Evolutionary conservation across 371 early-diverging fungal species (phyloP).

Genomic region (Capillidium heterosporum): DNA sequence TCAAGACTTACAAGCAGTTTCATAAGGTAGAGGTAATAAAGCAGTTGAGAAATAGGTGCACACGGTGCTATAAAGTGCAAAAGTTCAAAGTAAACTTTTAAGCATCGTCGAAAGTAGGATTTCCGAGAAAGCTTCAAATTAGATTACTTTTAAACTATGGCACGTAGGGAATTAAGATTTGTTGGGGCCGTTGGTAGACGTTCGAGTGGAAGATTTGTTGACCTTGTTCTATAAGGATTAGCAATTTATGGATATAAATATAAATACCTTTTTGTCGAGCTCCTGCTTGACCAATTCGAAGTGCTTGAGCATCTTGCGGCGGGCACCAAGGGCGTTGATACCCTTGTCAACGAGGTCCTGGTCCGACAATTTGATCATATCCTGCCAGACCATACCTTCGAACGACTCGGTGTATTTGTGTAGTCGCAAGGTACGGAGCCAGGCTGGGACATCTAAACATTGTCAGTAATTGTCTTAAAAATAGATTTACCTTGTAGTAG

Average conservation of each 20-base stretch:
- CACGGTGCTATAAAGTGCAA: too few species aligned
- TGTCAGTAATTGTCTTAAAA: neutral
- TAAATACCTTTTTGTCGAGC: conserved; percentile 1
- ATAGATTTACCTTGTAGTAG: conserved; percentile 1
- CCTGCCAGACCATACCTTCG: conserved; percentile 69
- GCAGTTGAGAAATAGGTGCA: too few species aligned
- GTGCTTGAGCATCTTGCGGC: conserved; percentile 86
- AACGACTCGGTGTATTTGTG: conserved; percentile 87
- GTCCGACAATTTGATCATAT: conserved; percentile 69
- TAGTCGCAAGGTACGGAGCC: conserved; percentile 76
- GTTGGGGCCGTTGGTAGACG: too few species aligned
- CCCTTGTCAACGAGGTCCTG: conserved; percentile 67
- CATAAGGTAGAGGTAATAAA: too few species aligned
- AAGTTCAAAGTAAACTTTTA: too few species aligned
- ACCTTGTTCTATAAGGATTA: neutral
- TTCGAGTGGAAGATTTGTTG: too few species aligned
- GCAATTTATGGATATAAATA: neutral
- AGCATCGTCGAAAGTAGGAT: too few species aligned
- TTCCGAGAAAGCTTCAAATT: too few species aligned
- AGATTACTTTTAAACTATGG: too few species aligned
- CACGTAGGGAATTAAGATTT: too few species aligned
- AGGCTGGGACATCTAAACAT: conserved; percentile 68
- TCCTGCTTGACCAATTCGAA: conserved; percentile 71
- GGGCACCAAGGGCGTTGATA: conserved; percentile 82
- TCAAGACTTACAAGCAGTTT: too few species aligned